Base-by-base conservation (phyloP, 768 basidiomycete species). In the Lentinula sp. region DNA sequence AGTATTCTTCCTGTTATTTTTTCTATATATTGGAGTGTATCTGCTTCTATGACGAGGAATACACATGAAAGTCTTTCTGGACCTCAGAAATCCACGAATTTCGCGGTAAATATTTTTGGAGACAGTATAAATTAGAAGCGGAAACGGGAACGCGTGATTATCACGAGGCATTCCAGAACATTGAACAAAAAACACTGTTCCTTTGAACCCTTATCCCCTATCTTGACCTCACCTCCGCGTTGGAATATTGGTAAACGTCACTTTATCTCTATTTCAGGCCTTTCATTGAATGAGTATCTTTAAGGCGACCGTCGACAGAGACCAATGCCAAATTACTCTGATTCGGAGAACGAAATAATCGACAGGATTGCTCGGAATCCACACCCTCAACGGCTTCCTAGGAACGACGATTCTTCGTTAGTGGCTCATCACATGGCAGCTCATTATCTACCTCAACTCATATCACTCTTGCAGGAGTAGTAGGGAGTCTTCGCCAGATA, bases 401-500 rank as follows among this genome's bases (percentile, higher is more conserved):
- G 28, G 11, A 39, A 16, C 48, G 70, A 68, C 58, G 68, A 74
- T 64, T 78, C 79, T 13, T 71, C 70, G 76, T 78, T 59, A 65
- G 76, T 52, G 16, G 21, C 34, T 34, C 52, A 8, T 16, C 39
- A 8, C 6, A 5, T 3, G 28, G 10, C 34, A 3, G 21, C 21
- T 5, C 11, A n/a, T 18, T 10, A 45, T 52, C 11, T 31, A 60
- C 35, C 39, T 34, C 37, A 18, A 18, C 16, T 50, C 39, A 46
- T 35, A 18, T 35, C 23, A 13, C 8, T 34, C 5, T 13, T 34
- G 62, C 69, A 86, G 84, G 64, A 86, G 82, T 68, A 85, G 84
- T 67, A 74, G 82, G 55, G 84, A 84, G 63, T 81, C 81, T 21
- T 84, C 84, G 42, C 81, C 82, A 49, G 71, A 65, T 57, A 67